Base-by-base conservation (phyloP, 306 rosid genomes). In the Acacia acuminata region DNA sequence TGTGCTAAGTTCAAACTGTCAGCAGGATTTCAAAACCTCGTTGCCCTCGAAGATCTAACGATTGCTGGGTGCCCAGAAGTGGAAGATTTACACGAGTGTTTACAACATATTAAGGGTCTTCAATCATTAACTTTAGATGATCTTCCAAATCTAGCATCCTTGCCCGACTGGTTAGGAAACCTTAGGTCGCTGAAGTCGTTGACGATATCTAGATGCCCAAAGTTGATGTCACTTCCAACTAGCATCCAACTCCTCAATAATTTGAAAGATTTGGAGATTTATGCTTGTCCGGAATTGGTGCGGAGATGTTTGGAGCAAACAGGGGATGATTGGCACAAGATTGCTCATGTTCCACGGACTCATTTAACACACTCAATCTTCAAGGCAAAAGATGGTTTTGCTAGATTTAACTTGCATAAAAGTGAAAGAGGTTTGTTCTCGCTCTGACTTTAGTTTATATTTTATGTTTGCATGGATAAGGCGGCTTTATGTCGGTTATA, bases 151-250 rank as follows among this genome's bases (percentile, higher is more conserved):
- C 38, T 85, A 19, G 13, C 9, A 30, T 79, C 67, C 42, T 50
- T 82, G 67, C 78, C 83, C n/a, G 65, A 82, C 5, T 82, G 83
- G 55, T 74, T 85, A 5, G 85, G 83, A 68, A 75, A 79, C 24
- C 73, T 82, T 11, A 3, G 4, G 22, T 79, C 42, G 40, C 86
- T 86, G 61, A 20, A 4, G 0, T 0, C 2, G 0, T 63, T 87
- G 5, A 0, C 0, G 0, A 79, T 84, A 73, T 0, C 0, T 8
- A 0, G 5, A 1, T 60, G 76, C 48, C 77, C 77, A 10, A 77
- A 68, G 47, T 42, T 77, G 78, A 42, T 12, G 10, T 40, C 60
- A 76, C 79, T 86, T 45, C 42, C 36, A 43, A 44, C 7, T 4
- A 71, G 56, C 56, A 44, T 24, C 7, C 55, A 42, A 14, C 13